Base-by-base conservation (phyloP, 2,329 filamentous ascomycete species). In the Ophioceras dolichostomum region DNA sequence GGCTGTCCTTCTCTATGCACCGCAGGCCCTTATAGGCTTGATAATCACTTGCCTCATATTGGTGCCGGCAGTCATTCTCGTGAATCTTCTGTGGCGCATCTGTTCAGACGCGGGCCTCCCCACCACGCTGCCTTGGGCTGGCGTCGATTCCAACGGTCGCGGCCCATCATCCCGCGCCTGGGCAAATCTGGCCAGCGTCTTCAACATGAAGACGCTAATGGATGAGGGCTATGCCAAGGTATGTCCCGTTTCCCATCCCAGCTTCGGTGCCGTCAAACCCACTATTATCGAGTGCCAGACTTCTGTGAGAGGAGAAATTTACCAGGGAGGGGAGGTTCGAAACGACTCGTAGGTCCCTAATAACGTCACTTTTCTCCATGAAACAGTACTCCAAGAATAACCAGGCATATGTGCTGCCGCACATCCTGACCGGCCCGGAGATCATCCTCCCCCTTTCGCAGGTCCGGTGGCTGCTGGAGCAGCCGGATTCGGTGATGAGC, bases 371-470 rank as follows among this genome's bases (percentile, higher is more conserved):
- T 34, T 22, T 14, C 33, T 6, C 2, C 14, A 24, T 7, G 21
- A 16, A 19, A 14, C n/a, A 56, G 53, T 53, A 53, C 40, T 56
- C 54, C 16, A 54, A 53, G 32, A 42, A 44, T 6, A 40, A 45
- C 34, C 40, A 45, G 31, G 40, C 45, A 10, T 56, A 55, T 30
- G 50, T 57, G 12, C 43, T 57, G 5, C 52, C 54, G 3, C 52
- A 56, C 37, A 49, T 49, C 34, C 46, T 57, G 41, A 56, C 52
- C 17, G 53, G 54, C 3, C 51, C 50, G 5, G 53, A 57, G 38
- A 52, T 56, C 21, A 45, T 57, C n/a, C 45, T 56, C 10, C 54
- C 54, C 2, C 43, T 43, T 2, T 51, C 49, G 1, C 47, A 55
- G 35, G 42, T 50, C 16, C 37, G 41, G 13, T 57, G 54, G 54